Evolutionary conservation across 75 land plant genomes (phyloP).

Genomic region (Ceratopteris richardii): DNA sequence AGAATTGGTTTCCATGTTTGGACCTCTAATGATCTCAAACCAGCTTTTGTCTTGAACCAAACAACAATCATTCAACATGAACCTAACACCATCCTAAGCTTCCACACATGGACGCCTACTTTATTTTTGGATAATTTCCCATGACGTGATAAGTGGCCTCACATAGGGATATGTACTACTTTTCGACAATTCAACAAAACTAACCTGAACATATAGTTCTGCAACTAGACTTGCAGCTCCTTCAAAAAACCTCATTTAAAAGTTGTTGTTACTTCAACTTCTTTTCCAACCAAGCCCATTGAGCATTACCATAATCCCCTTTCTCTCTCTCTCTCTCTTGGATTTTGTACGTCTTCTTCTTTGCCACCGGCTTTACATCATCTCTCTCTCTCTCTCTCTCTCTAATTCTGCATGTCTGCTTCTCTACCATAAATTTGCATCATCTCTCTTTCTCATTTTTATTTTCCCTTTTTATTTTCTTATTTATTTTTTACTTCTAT

Average conservation of each 20-base stretch:
- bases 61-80: constrained; percentile 90
- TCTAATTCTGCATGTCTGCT: too few species aligned
- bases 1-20: constrained; percentile 99
- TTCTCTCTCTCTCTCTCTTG: too few species aligned
- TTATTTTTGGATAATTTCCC: constrained; percentile 82
- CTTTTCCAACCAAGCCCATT: constrained; percentile 70
- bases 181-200: constrained; percentile 85
- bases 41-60: constrained; percentile 90
- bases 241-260: constrained; percentile 95
- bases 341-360: too few species aligned
- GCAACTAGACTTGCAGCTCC: constrained; percentile 57
- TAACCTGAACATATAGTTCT: constrained; percentile 83
- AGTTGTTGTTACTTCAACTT: constrained; percentile 69
- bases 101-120: constrained; percentile 98
- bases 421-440: too few species aligned
- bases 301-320: constrained; percentile 64
- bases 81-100: constrained; percentile 96
- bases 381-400: too few species aligned
- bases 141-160: constrained; percentile 72
- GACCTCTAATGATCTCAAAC: constrained; percentile 98
- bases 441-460: too few species aligned
- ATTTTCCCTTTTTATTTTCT: too few species aligned
- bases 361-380: too few species aligned
- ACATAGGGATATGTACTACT: constrained; percentile 85
- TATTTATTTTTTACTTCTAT: too few species aligned